Evolutionary conservation across 257 asterid species (phyloP), one percentile per base, ranked within the genome.

Genomic region (Nyctanthes arbortristis): DNA sequence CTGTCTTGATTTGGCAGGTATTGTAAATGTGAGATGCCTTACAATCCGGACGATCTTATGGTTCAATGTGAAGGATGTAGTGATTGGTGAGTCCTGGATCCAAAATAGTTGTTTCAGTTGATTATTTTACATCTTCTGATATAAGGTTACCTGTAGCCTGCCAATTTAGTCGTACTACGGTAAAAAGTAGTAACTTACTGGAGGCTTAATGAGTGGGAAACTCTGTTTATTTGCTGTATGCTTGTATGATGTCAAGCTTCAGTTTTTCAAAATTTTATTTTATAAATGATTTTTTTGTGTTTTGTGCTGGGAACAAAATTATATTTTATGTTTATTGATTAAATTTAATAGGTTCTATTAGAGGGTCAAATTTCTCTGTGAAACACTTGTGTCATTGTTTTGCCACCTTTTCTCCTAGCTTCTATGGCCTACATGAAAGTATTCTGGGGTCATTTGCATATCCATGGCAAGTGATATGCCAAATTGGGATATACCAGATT

Each of bases 21-120:
- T 69, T 93, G 98, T 69, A 90, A 93, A 79, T 93, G 98, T 71
- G 98, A 93, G 81, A 93, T 92, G 98, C 97, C 98, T 64, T 90
- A 88, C 74, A 93, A 93, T 76, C 98, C 98, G 7, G 98, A 93
- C 58, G 97, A 93, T 82, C 95, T 93, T 28, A 93, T 93, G 98
- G 83, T 93, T 80, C 96, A 88, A 70, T 93, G 98, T 55, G 97
- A 93, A 73, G 96, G 83, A 57, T 93, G 98, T 78, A 84, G 79
- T 80, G 97, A 93, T 77, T 93, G 97, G 98, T 93, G 76, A 81
- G 97, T 80, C 70, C 27, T 54, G 37, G 18, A 59, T 62, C 40
- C 69, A 16, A 5, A 66, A 63, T 81, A 27, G 18, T 18, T 73
- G 31, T 47, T 40, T 22, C 36, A 32, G 34, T 67, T 75, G 22